Conservation (phyloP, 352 stramenopile species). For the Pythium apleroticum region DNA sequence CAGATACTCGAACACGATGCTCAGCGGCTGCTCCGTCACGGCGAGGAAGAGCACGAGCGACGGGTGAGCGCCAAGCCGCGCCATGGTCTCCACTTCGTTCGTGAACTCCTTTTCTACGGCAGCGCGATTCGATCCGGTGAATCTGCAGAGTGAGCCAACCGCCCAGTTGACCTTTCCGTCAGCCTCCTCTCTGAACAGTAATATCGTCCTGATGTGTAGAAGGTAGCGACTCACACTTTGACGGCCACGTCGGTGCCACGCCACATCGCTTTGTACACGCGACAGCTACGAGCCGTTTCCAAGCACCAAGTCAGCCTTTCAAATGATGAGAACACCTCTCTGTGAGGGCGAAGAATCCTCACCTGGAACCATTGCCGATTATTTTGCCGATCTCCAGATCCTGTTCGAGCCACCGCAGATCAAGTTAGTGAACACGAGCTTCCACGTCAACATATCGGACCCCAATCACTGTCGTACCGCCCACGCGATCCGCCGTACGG, state of each 20-base stretch:
- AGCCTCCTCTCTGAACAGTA: background rate
- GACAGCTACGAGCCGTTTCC: constrained; percentile 38
- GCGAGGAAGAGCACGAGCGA: constrained; percentile 73
- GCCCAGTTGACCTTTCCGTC: background rate
- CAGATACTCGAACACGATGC: constrained; percentile 76
- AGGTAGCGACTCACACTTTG: constrained; percentile 53
- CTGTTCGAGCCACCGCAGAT: constrained; percentile 14
- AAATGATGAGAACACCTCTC: background rate
- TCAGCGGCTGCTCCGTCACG: constrained; percentile 54
- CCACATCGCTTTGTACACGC: constrained; percentile 79
- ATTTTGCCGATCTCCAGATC: constrained; percentile 44
- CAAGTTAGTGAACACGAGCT: background rate
- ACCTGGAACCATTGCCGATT: constrained; percentile 75
- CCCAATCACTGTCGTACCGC: background rate
- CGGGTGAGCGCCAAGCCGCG: constrained; percentile 56
- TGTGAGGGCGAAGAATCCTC: too few species aligned
- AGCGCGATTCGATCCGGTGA: constrained; percentile 43
- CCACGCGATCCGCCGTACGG: constrained; percentile 11
- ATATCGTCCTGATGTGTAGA: too few species aligned
- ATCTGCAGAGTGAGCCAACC: constrained; percentile 29
- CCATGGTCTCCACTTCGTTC: constrained; percentile 80
- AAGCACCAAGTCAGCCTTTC: background rate
- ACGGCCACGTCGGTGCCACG: constrained; percentile 69
- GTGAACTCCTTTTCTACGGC: constrained; percentile 68
- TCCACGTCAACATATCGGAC: background rate